These are phyloP conservation scores for Spongospora subterranea DNA, from an alignment of 208 protist species.

Conservation along the genomic window DNA sequence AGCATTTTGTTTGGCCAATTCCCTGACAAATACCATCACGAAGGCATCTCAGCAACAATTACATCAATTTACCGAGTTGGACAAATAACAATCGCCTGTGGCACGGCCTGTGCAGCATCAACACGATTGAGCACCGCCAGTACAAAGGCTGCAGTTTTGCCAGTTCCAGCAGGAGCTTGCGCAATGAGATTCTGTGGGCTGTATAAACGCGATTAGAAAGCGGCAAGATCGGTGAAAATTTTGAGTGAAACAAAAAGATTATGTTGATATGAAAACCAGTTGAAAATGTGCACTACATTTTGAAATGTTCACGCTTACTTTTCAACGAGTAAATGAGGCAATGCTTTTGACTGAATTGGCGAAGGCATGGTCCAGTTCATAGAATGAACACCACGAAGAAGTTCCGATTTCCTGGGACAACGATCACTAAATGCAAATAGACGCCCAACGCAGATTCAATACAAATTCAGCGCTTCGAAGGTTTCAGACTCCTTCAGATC, in stretches of 20 bases:
- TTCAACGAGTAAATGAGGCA: conserved; percentile 15
- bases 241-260: too few relatives aligned
- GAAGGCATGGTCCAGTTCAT: conserved; percentile 50
- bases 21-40: conserved; percentile 65
- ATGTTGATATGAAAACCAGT: too few relatives aligned
- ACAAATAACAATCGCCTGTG: conserved; percentile 95
- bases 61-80: conserved; percentile 82
- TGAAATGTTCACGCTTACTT: conserved; percentile 18
- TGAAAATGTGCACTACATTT: too few relatives aligned
- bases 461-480: conserved; percentile 26
- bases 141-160: conserved; percentile 98
- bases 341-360: conserved; percentile 43
- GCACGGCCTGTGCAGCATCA: conserved; percentile 83
- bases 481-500: neutral
- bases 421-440: neutral
- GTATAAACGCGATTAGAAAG: neutral
- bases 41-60: neutral
- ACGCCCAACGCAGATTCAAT: neutral
- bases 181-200: conserved; percentile 38
- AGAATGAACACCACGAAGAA: neutral
- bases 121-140: conserved; percentile 96
- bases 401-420: conserved; percentile 8
- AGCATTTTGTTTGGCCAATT: conserved; percentile 96
- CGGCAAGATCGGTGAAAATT: neutral
- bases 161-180: conserved; percentile 84